Evolutionary conservation across 176 grass and related monocot species (phyloP).

Genomic region (Bonia amplexicaulis): DNA sequence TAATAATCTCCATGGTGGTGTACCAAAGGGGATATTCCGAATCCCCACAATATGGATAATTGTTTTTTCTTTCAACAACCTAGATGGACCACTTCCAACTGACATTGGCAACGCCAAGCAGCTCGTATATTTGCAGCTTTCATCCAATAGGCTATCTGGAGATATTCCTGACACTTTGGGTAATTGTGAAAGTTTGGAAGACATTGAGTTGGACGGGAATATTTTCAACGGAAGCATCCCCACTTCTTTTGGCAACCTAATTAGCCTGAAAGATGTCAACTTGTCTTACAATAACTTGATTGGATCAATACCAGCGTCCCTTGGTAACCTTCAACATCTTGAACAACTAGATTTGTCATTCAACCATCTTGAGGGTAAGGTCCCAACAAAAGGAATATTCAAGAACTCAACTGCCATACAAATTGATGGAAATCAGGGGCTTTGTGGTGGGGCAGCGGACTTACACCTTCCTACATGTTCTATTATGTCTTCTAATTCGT

Average conservation of each 20-base stretch:
- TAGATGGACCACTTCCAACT: background rate
- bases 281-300: slow-evolving; percentile 18
- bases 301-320: background rate
- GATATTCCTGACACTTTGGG: background rate
- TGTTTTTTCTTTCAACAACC: slow-evolving; percentile 1
- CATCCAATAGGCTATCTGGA: slow-evolving; percentile 6
- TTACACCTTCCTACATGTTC: background rate
- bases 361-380: slow-evolving; percentile 22
- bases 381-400: slow-evolving; percentile 22
- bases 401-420: background rate
- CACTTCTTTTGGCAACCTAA: background rate
- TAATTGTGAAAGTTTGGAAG: background rate
- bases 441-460: background rate
- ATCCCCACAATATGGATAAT: background rate
- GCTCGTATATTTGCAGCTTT: accelerated
- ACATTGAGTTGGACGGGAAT: background rate
- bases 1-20: background rate
- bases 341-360: slow-evolving; percentile 15
- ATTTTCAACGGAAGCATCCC: slow-evolving; percentile 22
- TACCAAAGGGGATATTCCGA: slow-evolving; percentile 18
- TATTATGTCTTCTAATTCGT: background rate
- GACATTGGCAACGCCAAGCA: slow-evolving; percentile 1
- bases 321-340: background rate
- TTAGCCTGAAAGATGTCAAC: background rate
- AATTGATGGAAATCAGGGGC: slow-evolving; percentile 11